Evolutionary conservation across 2,329 filamentous ascomycete species (phyloP).

Genomic region (Ophiostoma montium): DNA sequence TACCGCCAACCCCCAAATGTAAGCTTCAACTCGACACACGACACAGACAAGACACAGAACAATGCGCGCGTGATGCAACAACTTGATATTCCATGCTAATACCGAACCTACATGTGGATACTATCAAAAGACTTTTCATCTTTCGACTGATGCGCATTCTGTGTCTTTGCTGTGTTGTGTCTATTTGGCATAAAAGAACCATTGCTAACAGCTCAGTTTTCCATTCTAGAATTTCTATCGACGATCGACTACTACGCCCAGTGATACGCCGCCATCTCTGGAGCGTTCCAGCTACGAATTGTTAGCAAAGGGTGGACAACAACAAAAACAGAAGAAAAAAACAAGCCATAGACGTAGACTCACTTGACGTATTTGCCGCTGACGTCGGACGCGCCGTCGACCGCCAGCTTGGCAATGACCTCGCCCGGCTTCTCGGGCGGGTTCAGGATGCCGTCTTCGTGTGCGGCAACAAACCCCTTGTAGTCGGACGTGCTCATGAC

Average conservation of each 20-base stretch:
- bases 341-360: conserved; percentile 13
- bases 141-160: conserved; percentile 54
- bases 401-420: conserved; percentile 69
- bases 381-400: conserved; percentile 49
- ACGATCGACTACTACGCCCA: neutral
- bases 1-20: conserved; percentile 3
- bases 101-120: conserved; percentile 54
- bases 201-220: neutral
- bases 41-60: conserved; percentile 16
- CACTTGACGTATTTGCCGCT: conserved; percentile 65
- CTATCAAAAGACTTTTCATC: conserved; percentile 63
- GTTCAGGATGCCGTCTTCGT: conserved; percentile 57
- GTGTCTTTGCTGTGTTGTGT: conserved; percentile 17
- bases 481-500: conserved; percentile 45
- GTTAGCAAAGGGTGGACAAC: too few relatives aligned
- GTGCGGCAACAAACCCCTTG: conserved; percentile 52
- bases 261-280: conserved; percentile 34
- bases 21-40: neutral
- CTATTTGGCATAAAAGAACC: conserved; percentile 1
- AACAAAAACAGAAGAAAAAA: neutral
- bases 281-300: conserved; percentile 33
- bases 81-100: conserved; percentile 64
- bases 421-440: conserved; percentile 71
- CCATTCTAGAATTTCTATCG: neutral
- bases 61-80: conserved; percentile 44